Conservation (phyloP, 1,284 basidiomycete species). For the Ganoderma lingzhi region DNA sequence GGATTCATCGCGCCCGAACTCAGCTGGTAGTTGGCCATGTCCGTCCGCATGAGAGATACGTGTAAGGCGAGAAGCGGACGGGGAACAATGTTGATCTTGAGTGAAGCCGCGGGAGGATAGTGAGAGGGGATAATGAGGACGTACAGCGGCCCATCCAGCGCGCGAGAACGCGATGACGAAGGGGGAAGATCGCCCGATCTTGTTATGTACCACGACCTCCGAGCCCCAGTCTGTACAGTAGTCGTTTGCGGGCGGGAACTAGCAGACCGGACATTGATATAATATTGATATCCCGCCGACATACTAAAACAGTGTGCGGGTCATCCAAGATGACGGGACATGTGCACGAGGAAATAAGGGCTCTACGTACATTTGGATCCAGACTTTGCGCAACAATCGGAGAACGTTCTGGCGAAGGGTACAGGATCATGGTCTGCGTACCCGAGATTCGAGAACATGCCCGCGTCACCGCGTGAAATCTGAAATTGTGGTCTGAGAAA, state of each 20-base stretch:
- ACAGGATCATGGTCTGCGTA: too few relatives aligned
- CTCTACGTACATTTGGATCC: slow-evolving; percentile 56
- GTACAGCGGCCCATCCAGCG: slow-evolving; percentile 50
- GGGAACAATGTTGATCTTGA: not conserved
- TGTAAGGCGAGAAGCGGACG: not conserved
- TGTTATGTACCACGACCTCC: slow-evolving; percentile 38
- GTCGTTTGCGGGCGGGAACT: slow-evolving; percentile 50
- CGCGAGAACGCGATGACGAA: slow-evolving; percentile 56
- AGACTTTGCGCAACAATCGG: slow-evolving; percentile 56
- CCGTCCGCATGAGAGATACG: too few relatives aligned
- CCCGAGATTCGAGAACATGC: too few relatives aligned
- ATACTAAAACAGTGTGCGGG: slow-evolving; percentile 38
- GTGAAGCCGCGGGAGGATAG: not conserved
- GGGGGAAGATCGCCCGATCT: slow-evolving; percentile 51
- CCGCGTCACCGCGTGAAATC: too few relatives aligned
- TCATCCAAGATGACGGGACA: too few relatives aligned
- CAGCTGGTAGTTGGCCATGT: not conserved
- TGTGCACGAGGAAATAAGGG: slow-evolving; percentile 10
- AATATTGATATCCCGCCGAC: slow-evolving; percentile 44
- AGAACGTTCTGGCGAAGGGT: slow-evolving; percentile 44
- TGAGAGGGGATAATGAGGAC: slow-evolving; percentile 8
- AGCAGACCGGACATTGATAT: slow-evolving; percentile 52
- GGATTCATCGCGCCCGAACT: not conserved
- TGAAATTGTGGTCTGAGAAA: too few relatives aligned
- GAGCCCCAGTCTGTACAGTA: slow-evolving; percentile 37